Percentiles rank a stretch among this genome's conserved stretches.
These are phyloP conservation scores for Fusarium coffeatum DNA, from an alignment of 2,329 filamentous ascomycete genomes.

Conservation along the genomic window DNA sequence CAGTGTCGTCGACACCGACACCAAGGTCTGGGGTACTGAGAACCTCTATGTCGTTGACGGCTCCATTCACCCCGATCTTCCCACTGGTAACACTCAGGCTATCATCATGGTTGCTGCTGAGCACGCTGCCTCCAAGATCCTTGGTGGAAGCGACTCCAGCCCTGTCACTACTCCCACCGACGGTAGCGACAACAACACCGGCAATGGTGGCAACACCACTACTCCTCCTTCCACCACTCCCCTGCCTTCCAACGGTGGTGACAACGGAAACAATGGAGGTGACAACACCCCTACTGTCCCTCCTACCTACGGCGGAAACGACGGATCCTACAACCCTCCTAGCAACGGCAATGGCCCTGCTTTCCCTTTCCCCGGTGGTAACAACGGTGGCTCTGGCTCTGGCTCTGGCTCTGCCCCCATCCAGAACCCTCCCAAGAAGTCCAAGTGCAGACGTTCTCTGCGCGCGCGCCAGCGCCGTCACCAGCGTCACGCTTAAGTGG, in stretches of 20 bases:
- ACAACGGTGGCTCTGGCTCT: too few species aligned
- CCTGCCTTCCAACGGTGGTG: neutral
- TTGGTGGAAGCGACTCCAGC: slow-evolving; percentile 11
- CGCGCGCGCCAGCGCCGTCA: slow-evolving; percentile 7
- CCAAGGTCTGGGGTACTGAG: slow-evolving; percentile 74
- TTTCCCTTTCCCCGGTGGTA: too few species aligned
- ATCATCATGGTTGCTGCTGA: slow-evolving; percentile 74
- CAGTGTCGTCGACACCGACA: slow-evolving; percentile 71
- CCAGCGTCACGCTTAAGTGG: neutral
- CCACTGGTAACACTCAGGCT: slow-evolving; percentile 75
- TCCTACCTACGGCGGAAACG: neutral
- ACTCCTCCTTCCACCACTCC: neutral
- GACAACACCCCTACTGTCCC: neutral
- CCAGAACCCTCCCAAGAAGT: slow-evolving; percentile 6
- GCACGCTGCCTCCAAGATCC: slow-evolving; percentile 59
- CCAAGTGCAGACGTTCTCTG: slow-evolving; percentile 14
- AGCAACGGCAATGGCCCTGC: too few species aligned
- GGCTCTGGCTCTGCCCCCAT: neutral
- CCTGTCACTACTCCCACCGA: slow-evolving; percentile 16
- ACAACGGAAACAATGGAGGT: neutral
- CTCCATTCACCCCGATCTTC: slow-evolving; percentile 75
- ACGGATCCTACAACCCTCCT: neutral
- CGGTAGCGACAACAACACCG: neutral
- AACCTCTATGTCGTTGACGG: slow-evolving; percentile 77
- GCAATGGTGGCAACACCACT: neutral